Conservation (phyloP, 2,329 filamentous ascomycete genomes). For the Cytospora piceicola region DNA sequence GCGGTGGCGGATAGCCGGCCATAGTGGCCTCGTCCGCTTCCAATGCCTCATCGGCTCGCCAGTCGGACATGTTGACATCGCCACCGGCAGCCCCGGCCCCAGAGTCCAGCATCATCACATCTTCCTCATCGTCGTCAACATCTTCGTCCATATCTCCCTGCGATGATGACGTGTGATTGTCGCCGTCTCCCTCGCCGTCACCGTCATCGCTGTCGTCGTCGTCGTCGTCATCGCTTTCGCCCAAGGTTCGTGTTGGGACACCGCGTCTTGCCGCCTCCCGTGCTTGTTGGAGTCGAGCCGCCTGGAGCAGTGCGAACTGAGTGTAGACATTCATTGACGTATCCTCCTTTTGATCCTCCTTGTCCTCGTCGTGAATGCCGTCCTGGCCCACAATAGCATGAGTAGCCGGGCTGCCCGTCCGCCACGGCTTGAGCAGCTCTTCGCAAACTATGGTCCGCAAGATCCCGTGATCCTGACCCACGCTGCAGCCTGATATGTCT, state of each 20-base stretch:
- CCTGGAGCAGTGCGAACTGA: constrained; percentile 38
- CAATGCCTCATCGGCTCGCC: constrained; percentile 66
- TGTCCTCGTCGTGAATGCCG: constrained; percentile 81
- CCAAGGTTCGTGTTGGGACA: constrained; percentile 25
- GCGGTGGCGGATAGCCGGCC: constrained; percentile 71
- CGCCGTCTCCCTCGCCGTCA: constrained; percentile 46
- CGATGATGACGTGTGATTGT: constrained; percentile 41
- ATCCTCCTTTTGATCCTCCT: constrained; percentile 54
- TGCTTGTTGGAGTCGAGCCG: constrained; percentile 37
- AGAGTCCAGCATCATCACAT: constrained; percentile 62
- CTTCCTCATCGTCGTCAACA: constrained; percentile 56
- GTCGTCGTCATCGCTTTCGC: constrained; percentile 47
- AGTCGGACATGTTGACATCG: constrained; percentile 54
- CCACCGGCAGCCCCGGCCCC: constrained; percentile 45
- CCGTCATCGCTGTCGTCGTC: constrained; percentile 51
- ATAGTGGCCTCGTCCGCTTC: constrained; percentile 79
- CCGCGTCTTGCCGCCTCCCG: constrained; percentile 31
- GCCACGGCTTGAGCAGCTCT: constrained; percentile 87
- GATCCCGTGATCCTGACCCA: constrained; percentile 78
- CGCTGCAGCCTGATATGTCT: constrained; percentile 87
- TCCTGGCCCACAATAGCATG: constrained; percentile 78
- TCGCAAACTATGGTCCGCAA: constrained; percentile 85
- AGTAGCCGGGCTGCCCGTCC: constrained; percentile 78
- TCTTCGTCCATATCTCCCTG: constrained; percentile 41
- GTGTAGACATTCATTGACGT: constrained; percentile 20